Percentiles rank a stretch among this genome's conserved stretches.
Conservation (phyloP, 306 rosid genomes). For the Trifolium dubium region DNA sequence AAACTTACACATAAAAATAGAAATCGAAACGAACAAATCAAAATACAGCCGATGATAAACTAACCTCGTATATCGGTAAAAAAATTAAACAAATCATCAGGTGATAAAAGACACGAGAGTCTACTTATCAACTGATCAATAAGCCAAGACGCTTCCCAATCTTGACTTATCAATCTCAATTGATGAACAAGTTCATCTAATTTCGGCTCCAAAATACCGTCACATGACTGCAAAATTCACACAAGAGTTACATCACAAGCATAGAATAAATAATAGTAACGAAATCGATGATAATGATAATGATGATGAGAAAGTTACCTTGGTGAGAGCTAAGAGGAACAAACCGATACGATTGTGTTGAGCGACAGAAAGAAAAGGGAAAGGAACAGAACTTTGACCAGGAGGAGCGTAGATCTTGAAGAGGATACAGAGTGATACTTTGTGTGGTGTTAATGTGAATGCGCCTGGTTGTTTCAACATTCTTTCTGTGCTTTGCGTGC, state of each 20-base stretch:
- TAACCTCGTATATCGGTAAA: constrained; percentile 79
- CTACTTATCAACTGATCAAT: constrained; percentile 67
- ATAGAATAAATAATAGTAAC: neutral
- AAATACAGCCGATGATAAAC: constrained; percentile 29
- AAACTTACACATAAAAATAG: constrained; percentile 1
- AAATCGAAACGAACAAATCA: neutral
- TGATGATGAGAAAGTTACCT: constrained; percentile 48
- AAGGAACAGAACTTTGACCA: constrained; percentile 65
- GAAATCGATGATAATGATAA: no score
- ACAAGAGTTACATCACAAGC: constrained; percentile 9
- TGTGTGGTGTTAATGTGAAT: constrained; percentile 84
- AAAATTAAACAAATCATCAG: constrained; percentile 92
- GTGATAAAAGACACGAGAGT: constrained; percentile 71
- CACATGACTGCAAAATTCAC: constrained; percentile 66
- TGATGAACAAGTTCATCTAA: constrained; percentile 78
- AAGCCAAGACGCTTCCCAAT: constrained; percentile 61
- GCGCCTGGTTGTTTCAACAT: constrained; percentile 72
- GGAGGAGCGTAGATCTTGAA: constrained; percentile 85
- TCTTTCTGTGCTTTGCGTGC: neutral
- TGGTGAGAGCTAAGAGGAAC: constrained; percentile 79
- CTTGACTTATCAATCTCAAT: constrained; percentile 62
- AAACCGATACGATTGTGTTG: constrained; percentile 85
- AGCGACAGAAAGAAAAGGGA: constrained; percentile 73
- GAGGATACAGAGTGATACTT: constrained; percentile 82
- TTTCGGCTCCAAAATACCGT: constrained; percentile 86